These are phyloP conservation scores for Hypoxylon intermedium DNA, from an alignment of 495 filamentous ascomycete genomes.

Conservation along the genomic window DNA sequence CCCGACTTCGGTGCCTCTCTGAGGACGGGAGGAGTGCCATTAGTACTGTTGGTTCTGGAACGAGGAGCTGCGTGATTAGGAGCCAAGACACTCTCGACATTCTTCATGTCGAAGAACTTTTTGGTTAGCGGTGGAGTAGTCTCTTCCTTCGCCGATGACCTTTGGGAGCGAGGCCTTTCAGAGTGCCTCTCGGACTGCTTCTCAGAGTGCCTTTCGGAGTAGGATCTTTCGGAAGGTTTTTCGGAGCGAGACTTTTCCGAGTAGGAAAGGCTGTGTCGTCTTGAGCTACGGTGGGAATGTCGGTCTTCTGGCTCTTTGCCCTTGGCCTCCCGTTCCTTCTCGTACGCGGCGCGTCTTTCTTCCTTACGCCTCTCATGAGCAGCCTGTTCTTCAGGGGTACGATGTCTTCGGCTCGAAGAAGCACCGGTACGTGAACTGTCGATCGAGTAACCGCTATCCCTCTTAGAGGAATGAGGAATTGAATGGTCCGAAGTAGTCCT, in stretches of 20 bases:
- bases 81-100: conserved; percentile 46
- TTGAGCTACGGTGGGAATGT: conserved; percentile 44
- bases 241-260: conserved; percentile 34
- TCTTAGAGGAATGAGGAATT: conserved; percentile 34
- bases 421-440: conserved; percentile 33
- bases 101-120: conserved; percentile 52
- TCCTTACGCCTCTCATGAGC: conserved; percentile 54
- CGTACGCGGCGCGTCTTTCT: conserved; percentile 39
- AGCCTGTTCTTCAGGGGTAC: conserved; percentile 54
- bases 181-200: conserved; percentile 39
- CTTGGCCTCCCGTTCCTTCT: conserved; percentile 33
- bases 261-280: conserved; percentile 45
- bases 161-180: conserved; percentile 32
- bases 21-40: conserved; percentile 2
- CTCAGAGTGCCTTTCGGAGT: conserved; percentile 19
- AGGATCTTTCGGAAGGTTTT: conserved; percentile 24
- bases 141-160: conserved; percentile 32
- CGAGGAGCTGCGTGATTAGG: conserved; percentile 33
- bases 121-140: conserved; percentile 41
- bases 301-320: conserved; percentile 42
- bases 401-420: conserved; percentile 40
- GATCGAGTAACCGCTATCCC: conserved; percentile 45
- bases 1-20: conserved; percentile 36
- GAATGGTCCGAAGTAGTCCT: conserved; percentile 46
- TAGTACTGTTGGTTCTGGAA: conserved; percentile 29